Conservation (phyloP, 805 yeast genomes). For the Kregervanrija pseudodelftensis region DNA sequence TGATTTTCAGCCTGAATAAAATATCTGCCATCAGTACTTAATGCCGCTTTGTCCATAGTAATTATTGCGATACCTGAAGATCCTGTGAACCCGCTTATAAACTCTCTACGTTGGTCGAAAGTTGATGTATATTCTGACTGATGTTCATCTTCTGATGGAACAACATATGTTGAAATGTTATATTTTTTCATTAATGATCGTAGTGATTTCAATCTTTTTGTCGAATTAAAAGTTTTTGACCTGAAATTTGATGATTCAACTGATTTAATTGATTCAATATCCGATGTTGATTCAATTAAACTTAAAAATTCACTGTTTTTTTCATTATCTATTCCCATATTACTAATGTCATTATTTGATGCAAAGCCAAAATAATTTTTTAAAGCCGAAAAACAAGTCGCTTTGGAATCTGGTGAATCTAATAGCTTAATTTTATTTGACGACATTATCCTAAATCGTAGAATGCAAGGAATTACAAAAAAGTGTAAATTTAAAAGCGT, state of each 20-base stretch:
- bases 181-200: slow-evolving; percentile 38
- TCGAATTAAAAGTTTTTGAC: slow-evolving; percentile 21
- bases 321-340: no score
- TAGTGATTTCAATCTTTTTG: slow-evolving; percentile 31
- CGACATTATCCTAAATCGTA: background rate
- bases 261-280: background rate
- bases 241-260: background rate
- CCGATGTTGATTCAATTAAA: background rate
- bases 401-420: slow-evolving; percentile 9
- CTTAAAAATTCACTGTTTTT: no score
- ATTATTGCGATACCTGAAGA: slow-evolving; percentile 91
- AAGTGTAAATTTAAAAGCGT: no score
- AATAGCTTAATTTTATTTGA: background rate
- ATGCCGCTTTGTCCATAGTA: slow-evolving; percentile 58
- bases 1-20: slow-evolving; percentile 85
- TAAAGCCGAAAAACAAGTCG: slow-evolving; percentile 7
- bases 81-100: slow-evolving; percentile 84
- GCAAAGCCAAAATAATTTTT: slow-evolving; percentile 3
- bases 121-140: slow-evolving; percentile 82
- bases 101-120: slow-evolving; percentile 77
- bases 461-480: no score
- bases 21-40: slow-evolving; percentile 93
- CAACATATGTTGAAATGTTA: slow-evolving; percentile 45
- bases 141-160: slow-evolving; percentile 84
- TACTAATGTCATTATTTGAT: background rate